Evolutionary conservation across 2,329 filamentous ascomycete genomes (phyloP).

Genomic region (Diaporthe sp.): DNA sequence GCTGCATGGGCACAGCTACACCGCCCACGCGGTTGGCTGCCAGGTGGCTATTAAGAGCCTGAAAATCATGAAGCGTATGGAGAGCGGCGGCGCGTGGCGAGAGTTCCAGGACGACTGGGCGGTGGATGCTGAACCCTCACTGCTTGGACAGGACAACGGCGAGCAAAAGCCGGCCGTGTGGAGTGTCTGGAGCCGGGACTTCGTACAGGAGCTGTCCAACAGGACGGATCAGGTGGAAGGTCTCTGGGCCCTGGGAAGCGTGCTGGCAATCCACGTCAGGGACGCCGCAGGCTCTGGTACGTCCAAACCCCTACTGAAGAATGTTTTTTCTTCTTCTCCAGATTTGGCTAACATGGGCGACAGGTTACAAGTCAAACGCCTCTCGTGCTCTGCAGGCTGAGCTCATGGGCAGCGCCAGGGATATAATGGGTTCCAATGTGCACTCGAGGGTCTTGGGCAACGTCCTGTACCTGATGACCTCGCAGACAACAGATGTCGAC

Average conservation of each 20-base stretch:
- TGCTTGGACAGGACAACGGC: not conserved
- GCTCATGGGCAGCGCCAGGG: slow-evolving; percentile 46
- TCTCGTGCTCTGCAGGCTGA: slow-evolving; percentile 59
- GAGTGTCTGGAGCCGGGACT: slow-evolving; percentile 40
- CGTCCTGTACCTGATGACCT: slow-evolving; percentile 71
- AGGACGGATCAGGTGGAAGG: slow-evolving; percentile 11
- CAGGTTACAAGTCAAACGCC: slow-evolving; percentile 60
- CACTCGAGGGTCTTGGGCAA: slow-evolving; percentile 70
- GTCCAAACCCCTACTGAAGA: not conserved
- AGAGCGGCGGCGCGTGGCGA: slow-evolving; percentile 56
- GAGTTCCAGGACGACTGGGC: slow-evolving; percentile 3
- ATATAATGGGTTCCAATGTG: slow-evolving; percentile 60
- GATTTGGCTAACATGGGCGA: not conserved
- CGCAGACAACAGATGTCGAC: slow-evolving; percentile 54
- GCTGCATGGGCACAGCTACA: slow-evolving; percentile 89
- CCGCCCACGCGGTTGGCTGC: slow-evolving; percentile 85
- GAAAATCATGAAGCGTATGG: slow-evolving; percentile 70
- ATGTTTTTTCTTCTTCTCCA: not conserved
- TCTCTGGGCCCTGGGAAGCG: slow-evolving; percentile 4
- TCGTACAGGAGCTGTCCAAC: slow-evolving; percentile 10
- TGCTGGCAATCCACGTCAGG: slow-evolving; percentile 68
- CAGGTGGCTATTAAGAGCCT: slow-evolving; percentile 81
- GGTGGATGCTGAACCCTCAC: not conserved
- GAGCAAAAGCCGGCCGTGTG: slow-evolving; percentile 10
- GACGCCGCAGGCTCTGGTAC: slow-evolving; percentile 56